Percentiles rank a stretch among this genome's conserved stretches.
phyloP scores from a whole-genome alignment of 306 rosid species.

The Cicer pinnatifidum region DNA sequence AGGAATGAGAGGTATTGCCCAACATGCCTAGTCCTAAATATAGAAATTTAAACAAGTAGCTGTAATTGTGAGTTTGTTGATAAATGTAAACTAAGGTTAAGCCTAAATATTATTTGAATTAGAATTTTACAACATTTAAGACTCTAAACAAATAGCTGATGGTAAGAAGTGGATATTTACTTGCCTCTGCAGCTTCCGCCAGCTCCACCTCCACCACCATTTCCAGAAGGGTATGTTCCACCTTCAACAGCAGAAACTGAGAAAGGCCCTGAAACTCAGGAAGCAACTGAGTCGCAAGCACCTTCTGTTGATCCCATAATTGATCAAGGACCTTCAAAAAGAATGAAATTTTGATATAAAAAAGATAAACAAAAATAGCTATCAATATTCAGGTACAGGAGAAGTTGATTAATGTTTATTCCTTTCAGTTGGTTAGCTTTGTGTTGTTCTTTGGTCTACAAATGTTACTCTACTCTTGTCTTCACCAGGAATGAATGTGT shows the following conservation, averaged over 20 bases:
- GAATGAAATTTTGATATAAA: conserved; percentile 64
- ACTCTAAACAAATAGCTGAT: neutral
- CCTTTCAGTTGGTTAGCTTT: conserved; percentile 18
- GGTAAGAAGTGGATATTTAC: conserved; percentile 25
- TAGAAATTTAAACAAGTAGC: conserved; percentile 3
- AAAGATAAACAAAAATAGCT: conserved; percentile 8
- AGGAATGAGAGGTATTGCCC: conserved; percentile 3
- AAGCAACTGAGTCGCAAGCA: conserved; percentile 66
- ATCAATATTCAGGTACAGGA: conserved; percentile 13
- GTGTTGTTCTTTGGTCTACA: conserved; percentile 10
- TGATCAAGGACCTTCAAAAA: conserved; percentile 91
- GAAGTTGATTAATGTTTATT: conserved; percentile 20
- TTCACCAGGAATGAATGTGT: conserved; percentile 25
- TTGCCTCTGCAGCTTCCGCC: conserved; percentile 69
- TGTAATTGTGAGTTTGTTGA: conserved; percentile 33
- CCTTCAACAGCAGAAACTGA: conserved; percentile 61
- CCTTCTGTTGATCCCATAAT: conserved; percentile 78
- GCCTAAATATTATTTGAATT: neutral
- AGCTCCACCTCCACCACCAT: conserved; percentile 86
- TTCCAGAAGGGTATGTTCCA: conserved; percentile 85
- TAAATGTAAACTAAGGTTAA: conserved; percentile 18
- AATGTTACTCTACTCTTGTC: conserved; percentile 14
- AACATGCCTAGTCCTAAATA: neutral
- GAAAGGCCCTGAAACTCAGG: conserved; percentile 69
- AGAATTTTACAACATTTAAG: conserved; percentile 7